Base-by-base conservation (phyloP, 1,139 yeast species). In the Magnusiomyces sp. region DNA sequence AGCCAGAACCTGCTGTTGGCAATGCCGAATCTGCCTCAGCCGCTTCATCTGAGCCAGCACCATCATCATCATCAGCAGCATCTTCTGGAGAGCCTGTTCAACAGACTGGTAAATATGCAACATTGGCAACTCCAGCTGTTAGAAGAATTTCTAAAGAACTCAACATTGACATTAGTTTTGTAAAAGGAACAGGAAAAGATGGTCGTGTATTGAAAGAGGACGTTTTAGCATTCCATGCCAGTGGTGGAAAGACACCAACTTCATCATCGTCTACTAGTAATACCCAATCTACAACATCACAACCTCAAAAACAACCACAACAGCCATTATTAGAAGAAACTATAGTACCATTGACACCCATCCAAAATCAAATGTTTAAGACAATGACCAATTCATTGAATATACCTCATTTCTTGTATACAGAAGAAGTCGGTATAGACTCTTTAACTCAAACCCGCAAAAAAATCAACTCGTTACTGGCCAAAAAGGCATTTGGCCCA, bases 161-260 rank as follows among this genome's bases (percentile, higher is more conserved):
- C 31, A 56, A 55, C 11, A 50, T 66, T 23, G 62, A 63, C 31
- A 54, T 66, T 19, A 29, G 56, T 13, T 44, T 56, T 7, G 54
- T 66, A 33, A 42, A 43, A 5, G 70, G 69, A 1, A 57, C 67
- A 1, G 70, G 70, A 2, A 66, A 66, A 48, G 66, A 62, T 36
- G 68, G 68, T 3, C 57, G 70, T 1, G 68, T 66, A 2, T 40
- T 64, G 52, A 66, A 66, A 54, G 70, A 66, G 48, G 70, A 66
- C 47, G 66, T 66, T 1, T 43, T 58, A 9, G 50, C 50, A 19
- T 56, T 49, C 45, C 48, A 53, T 20, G 43, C 43, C 16, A 40
- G 27, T 17, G 5, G 48, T 52, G 33, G 36, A 40, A 23, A 38
- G 34, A 20, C 37, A 2, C 44, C 48, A 31, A 9, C 40, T 36